Base-by-base conservation (phyloP, 495 filamentous ascomycete species). In the Daldinia vernicosa region DNA sequence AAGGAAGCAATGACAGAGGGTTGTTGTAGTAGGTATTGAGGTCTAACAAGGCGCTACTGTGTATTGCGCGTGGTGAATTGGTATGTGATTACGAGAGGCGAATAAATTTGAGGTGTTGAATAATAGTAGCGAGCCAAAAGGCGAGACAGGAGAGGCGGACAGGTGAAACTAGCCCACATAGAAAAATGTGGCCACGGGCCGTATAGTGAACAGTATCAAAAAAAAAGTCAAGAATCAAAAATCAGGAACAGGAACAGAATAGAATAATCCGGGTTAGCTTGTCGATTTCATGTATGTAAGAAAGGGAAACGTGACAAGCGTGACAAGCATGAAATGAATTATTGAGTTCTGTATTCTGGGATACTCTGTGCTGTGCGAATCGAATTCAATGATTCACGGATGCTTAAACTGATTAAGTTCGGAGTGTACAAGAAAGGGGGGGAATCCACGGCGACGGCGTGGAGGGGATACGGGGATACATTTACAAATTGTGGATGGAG, bases 151-250 rank as follows among this genome's bases (percentile, higher is more conserved):
- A 57, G 52, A 58, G 53, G 35, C 28, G 54, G 39, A 53, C 17
- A 63, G 56, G 67, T 69, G 60, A 69, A 69, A 69, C 67, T 40
- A 69, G 60, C 33, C 65, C 65, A 61, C 45, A 50, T 57, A 37
- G 26, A 56, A 32, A 58, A 26, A 37, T 24, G 40, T 39, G 54
- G 15, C 50, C 55, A 60, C 63, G 45, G 63, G 55, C 40, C 64
- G 27, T 32, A 56, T 52, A 32, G 59, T 39, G 45, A 50, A 54
- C 47, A 67, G 54, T 33, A 30, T n/a, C 15, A n/a, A 58, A 17
- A 26, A 47, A n/a, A 58, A 17, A 26, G 35, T n/a, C 37, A 50
- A 28, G 57, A 58, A 33, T 35, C 28, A 32, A 33, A 50, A 40
- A 54, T 35, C 22, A 54, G 5, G 52, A 55, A 55, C n/a, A 35